Evolutionary conservation across 2,329 filamentous ascomycete species (phyloP).

Genomic region (Penicillium hesseltinei): DNA sequence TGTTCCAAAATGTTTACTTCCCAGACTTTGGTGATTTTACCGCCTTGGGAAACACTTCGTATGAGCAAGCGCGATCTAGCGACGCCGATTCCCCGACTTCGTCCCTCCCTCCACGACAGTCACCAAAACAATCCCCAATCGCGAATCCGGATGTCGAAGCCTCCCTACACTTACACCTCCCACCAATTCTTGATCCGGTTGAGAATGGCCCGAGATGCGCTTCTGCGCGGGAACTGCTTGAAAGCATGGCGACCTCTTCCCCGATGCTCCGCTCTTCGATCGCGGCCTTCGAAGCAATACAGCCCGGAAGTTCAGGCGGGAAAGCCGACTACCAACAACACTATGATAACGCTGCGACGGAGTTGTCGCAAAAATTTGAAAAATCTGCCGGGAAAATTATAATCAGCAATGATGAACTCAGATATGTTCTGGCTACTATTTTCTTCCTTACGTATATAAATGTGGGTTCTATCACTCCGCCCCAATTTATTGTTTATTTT

Average conservation of each 20-base stretch:
- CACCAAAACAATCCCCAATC: neutral
- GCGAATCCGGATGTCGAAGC: neutral
- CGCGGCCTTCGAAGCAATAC: neutral
- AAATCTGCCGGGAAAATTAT: neutral
- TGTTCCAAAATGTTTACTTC: slow-evolving; percentile 1
- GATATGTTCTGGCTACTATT: neutral
- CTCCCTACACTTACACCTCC: neutral
- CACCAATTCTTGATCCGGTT: neutral
- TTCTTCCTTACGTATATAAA: neutral
- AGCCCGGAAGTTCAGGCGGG: neutral
- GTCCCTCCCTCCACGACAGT: neutral
- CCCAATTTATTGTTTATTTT: neutral
- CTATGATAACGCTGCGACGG: neutral
- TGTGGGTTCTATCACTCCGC: neutral
- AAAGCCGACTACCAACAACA: neutral
- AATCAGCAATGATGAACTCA: neutral
- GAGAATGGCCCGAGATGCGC: neutral
- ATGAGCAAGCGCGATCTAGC: neutral
- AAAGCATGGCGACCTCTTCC: neutral
- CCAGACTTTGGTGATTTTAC: slow-evolving; percentile 2
- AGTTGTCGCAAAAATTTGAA: neutral
- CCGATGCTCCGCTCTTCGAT: neutral
- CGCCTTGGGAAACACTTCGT: neutral
- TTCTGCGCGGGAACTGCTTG: neutral
- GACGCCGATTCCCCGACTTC: neutral